Conservation (phyloP, 2,329 filamentous ascomycete genomes). For the Emydomyces testavorans region DNA sequence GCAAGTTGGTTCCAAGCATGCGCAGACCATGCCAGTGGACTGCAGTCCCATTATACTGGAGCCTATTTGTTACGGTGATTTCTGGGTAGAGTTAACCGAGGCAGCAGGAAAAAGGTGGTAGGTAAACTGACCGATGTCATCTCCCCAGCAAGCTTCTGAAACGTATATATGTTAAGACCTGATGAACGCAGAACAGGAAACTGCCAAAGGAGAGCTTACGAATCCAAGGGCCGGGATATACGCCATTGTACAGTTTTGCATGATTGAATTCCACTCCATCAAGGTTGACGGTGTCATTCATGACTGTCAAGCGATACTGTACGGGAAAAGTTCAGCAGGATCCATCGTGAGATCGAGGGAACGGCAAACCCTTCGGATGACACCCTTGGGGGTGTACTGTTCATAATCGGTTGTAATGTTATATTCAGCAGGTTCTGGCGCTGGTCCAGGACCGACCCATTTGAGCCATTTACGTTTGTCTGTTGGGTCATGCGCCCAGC, state of each 20-base stretch:
- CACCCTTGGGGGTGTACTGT: conserved; percentile 13
- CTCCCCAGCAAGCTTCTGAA: conserved; percentile 15
- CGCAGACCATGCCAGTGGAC: conserved; percentile 26
- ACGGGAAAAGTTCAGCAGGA: not conserved
- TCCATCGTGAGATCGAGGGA: not conserved
- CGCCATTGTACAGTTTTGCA: conserved; percentile 14
- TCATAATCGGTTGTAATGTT: conserved; percentile 15
- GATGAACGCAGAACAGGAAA: not conserved
- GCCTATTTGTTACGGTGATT: conserved; percentile 14
- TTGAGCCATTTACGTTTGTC: conserved; percentile 14
- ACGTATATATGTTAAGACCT: not conserved
- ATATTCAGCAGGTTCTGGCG: conserved; percentile 11
- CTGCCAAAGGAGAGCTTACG: conserved; percentile 8
- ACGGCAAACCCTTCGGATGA: conserved; percentile 12
- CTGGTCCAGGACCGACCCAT: conserved; percentile 6
- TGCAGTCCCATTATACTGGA: conserved; percentile 16
- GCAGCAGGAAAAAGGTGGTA: not conserved
- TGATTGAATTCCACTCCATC: conserved; percentile 11
- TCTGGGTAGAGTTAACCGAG: conserved; percentile 5
- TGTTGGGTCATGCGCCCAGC: conserved; percentile 10
- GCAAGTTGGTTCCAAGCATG: conserved; percentile 23
- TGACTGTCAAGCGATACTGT: conserved; percentile 12
- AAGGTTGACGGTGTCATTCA: conserved; percentile 11
- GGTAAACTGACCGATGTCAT: conserved; percentile 12
- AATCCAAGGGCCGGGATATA: conserved; percentile 16